phyloP scores from a whole-genome alignment of 2,329 filamentous ascomycete genomes.

The Fonsecaea pedrosoi region DNA sequence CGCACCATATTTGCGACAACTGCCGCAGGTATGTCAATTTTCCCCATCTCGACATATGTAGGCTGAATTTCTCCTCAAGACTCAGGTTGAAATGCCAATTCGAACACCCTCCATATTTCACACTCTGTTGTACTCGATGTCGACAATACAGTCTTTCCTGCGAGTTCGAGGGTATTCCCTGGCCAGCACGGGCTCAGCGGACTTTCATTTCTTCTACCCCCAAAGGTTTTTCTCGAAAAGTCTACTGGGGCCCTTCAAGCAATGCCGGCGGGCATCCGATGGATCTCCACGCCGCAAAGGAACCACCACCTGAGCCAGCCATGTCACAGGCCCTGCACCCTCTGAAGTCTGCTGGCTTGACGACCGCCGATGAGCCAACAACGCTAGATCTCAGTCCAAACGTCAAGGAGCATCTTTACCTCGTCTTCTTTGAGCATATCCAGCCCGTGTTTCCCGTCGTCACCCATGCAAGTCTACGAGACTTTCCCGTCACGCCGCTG shows the following conservation, averaged over 20 bases:
- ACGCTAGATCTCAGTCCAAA: conserved; percentile 2
- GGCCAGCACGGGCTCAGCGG: conserved; percentile 12
- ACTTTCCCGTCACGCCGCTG: background rate
- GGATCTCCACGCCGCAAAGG: conserved; percentile 3
- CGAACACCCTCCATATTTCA: conserved; percentile 8
- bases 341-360: background rate
- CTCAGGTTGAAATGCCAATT: conserved; percentile 9
- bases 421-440: conserved; percentile 13
- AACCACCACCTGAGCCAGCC: conserved; percentile 3
- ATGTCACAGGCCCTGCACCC: background rate
- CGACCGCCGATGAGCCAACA: background rate
- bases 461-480: background rate
- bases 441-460: conserved; percentile 11
- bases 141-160: conserved; percentile 8
- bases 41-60: background rate
- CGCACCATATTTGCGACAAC: conserved; percentile 5
- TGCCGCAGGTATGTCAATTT: conserved; percentile 9
- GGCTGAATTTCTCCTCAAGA: background rate
- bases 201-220: conserved; percentile 7
- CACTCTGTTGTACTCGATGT: conserved; percentile 1
- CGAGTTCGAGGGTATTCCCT: conserved; percentile 2
- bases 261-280: conserved; percentile 16
- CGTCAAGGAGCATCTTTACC: conserved; percentile 10
- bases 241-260: conserved; percentile 22
- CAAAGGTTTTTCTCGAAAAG: conserved; percentile 5